These are phyloP conservation scores for Phaseolus coccineus DNA, from an alignment of 331 rosid species.

Conservation along the genomic window DNA sequence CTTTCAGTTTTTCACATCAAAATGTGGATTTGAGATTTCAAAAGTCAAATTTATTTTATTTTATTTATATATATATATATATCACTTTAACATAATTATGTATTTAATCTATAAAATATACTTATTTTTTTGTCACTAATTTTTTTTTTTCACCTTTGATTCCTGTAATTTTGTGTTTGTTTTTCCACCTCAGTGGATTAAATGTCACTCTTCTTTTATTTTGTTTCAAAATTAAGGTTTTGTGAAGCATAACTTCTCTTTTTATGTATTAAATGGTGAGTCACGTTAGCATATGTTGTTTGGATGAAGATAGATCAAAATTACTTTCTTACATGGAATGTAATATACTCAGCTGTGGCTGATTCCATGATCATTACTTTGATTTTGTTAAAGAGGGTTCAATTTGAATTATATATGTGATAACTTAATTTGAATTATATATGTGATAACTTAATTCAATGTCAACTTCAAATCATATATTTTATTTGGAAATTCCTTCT, in stretches of 20 bases:
- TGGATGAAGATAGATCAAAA: background rate
- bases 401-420: constrained; percentile 16
- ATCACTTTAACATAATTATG: too few relatives aligned
- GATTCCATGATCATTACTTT: background rate
- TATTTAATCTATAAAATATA: too few relatives aligned
- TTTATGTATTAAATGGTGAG: background rate
- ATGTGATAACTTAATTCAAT: constrained; percentile 7
- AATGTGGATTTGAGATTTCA: too few relatives aligned
- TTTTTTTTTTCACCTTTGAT: too few relatives aligned
- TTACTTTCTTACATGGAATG: background rate
- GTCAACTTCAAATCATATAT: background rate
- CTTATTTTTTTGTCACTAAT: too few relatives aligned
- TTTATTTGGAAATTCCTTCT: constrained; percentile 23
- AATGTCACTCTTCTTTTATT: background rate
- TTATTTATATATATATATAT: too few relatives aligned
- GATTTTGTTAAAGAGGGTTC: background rate
- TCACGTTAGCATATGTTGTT: background rate
- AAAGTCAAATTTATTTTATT: too few relatives aligned
- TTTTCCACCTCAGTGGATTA: too few relatives aligned
- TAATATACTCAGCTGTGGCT: background rate
- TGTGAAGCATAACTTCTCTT: background rate
- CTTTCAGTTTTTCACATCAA: too few relatives aligned
- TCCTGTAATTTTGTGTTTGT: too few relatives aligned
- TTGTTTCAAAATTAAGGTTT: background rate
- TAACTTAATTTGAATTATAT: constrained; percentile 11